Percentiles rank a stretch among this genome's conserved stretches.
Evolutionary conservation across 495 filamentous ascomycete genomes (phyloP).

Genomic region (Lasiosphaeris hirsuta): DNA sequence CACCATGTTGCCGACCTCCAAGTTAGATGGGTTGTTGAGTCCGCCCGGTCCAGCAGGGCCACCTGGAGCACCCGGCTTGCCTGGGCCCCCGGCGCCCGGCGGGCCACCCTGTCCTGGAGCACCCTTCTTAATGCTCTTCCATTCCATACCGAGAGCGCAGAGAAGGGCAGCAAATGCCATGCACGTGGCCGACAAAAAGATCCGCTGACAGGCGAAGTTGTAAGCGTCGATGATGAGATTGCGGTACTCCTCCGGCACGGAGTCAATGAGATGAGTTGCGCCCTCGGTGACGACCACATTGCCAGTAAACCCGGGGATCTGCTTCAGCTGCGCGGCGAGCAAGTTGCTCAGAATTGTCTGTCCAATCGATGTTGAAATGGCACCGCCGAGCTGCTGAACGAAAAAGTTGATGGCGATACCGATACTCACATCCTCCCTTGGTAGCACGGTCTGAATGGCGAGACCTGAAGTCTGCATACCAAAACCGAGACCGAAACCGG

Average conservation of each 20-base stretch:
- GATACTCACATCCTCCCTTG: constrained; percentile 54
- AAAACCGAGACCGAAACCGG: constrained; percentile 65
- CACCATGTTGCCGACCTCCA: background rate
- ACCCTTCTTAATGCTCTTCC: constrained; percentile 56
- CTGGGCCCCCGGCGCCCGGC: background rate
- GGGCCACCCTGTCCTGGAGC: constrained; percentile 18
- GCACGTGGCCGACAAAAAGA: constrained; percentile 53
- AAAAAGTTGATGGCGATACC: constrained; percentile 66
- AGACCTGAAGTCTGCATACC: constrained; percentile 69
- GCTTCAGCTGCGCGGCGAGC: constrained; percentile 46
- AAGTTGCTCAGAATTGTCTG: constrained; percentile 62
- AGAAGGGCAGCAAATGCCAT: constrained; percentile 51
- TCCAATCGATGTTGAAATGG: constrained; percentile 62
- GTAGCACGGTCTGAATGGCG: constrained; percentile 61
- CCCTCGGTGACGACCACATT: constrained; percentile 51
- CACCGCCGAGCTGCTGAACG: constrained; percentile 62
- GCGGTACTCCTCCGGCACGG: constrained; percentile 43
- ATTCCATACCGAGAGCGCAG: constrained; percentile 56
- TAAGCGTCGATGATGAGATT: constrained; percentile 49
- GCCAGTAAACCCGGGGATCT: constrained; percentile 46
- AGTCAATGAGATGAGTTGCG: constrained; percentile 51
- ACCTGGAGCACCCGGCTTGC: too few relatives aligned
- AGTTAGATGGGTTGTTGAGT: background rate
- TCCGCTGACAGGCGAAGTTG: constrained; percentile 52
- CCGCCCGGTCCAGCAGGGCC: constrained; percentile 18